These are phyloP conservation scores for Podaxis mareebaensis DNA, from an alignment of 768 basidiomycete species.

Conservation along the genomic window DNA sequence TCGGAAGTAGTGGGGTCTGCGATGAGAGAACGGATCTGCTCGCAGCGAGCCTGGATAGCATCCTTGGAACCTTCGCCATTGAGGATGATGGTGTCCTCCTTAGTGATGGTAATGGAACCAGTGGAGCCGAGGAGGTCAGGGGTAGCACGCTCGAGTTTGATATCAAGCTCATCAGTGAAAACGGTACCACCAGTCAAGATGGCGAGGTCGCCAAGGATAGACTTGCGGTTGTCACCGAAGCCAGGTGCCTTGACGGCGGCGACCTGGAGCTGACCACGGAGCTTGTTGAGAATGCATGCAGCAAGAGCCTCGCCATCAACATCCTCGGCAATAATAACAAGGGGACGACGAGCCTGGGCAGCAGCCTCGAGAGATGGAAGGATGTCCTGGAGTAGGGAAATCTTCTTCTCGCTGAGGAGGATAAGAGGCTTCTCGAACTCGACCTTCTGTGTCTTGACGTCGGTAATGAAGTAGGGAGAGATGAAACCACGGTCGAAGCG, in stretches of 20 bases:
- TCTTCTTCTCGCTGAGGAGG: slow-evolving; percentile 97
- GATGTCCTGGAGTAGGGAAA: slow-evolving; percentile 91
- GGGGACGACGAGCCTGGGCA: slow-evolving; percentile 79
- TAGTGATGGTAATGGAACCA: slow-evolving; percentile 91
- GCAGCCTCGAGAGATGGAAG: slow-evolving; percentile 87
- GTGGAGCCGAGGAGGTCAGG: slow-evolving; percentile 88
- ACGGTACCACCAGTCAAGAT: slow-evolving; percentile 98
- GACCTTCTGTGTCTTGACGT: slow-evolving; percentile 94
- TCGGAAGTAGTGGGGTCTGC: slow-evolving; percentile 85
- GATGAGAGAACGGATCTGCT: slow-evolving; percentile 88
- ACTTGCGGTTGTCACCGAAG: slow-evolving; percentile 99
- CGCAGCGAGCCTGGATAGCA: slow-evolving; percentile 88
- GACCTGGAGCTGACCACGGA: slow-evolving; percentile 95
- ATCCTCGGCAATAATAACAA: slow-evolving; percentile 97
- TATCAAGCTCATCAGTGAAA: slow-evolving; percentile 95
- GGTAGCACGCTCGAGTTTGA: slow-evolving; percentile 93
- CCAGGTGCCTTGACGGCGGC: slow-evolving; percentile 96
- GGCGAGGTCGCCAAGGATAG: slow-evolving; percentile 93
- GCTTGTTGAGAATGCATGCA: slow-evolving; percentile 98
- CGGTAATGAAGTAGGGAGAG: slow-evolving; percentile 97
- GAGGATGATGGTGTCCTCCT: slow-evolving; percentile 96
- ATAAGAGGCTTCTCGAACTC: slow-evolving; percentile 97
- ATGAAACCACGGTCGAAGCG: slow-evolving; percentile 99
- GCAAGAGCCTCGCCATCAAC: slow-evolving; percentile 97
- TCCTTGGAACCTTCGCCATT: slow-evolving; percentile 94